Percentiles rank a stretch among this genome's conserved stretches.
phyloP scores from a whole-genome alignment of 2,329 filamentous ascomycete species.

The Trichophyton benhamiae region DNA sequence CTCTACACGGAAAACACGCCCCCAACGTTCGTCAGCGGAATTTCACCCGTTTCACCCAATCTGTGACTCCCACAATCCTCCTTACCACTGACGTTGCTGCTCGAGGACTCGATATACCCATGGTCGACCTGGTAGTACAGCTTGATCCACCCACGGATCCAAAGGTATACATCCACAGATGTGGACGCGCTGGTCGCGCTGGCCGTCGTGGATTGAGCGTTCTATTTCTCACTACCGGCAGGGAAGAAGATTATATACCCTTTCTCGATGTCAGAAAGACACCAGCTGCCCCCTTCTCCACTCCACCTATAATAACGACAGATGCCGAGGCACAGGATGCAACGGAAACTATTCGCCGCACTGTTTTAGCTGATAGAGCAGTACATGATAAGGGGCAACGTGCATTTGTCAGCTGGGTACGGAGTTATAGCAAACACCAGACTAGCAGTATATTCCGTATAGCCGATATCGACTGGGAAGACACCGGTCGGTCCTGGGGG shows the following conservation, averaged over 20 bases:
- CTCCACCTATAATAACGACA: conserved; percentile 45
- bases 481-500: conserved; percentile 72
- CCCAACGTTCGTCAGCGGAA: conserved; percentile 81
- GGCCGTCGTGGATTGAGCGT: conserved; percentile 67
- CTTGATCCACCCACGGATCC: conserved; percentile 76
- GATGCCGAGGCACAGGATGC: conserved; percentile 48
- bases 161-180: conserved; percentile 63
- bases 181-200: conserved; percentile 51
- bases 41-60: conserved; percentile 65
- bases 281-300: conserved; percentile 54
- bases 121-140: conserved; percentile 83
- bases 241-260: conserved; percentile 78
- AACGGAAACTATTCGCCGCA: conserved; percentile 49
- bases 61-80: conserved; percentile 64
- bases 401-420: conserved; percentile 86
- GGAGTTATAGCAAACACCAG: conserved; percentile 82
- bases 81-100: conserved; percentile 89
- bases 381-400: conserved; percentile 79
- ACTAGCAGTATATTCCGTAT: conserved; percentile 83
- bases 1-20: conserved; percentile 84
- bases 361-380: conserved; percentile 46
- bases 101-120: conserved; percentile 78
- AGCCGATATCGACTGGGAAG: conserved; percentile 70
- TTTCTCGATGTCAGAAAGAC: conserved; percentile 83
- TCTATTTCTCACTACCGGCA: conserved; percentile 69